Base-by-base conservation (phyloP, 306 rosid species). In the Castanea mollissima region DNA sequence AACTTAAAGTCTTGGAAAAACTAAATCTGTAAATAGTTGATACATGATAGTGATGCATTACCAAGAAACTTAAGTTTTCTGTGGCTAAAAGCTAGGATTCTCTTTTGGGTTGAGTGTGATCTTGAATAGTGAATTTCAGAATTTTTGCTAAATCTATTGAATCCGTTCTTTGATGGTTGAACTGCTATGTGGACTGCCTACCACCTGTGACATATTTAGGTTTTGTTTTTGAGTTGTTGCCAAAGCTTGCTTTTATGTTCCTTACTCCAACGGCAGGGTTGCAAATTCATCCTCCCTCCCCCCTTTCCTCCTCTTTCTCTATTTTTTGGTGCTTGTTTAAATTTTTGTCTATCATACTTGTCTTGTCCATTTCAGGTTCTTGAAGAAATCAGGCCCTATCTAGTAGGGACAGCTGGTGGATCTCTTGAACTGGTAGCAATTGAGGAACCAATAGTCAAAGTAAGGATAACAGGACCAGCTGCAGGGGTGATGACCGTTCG, bases 301-400 rank as follows among this genome's bases (percentile, higher is more conserved):
- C n/a, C 2, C 16, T 18, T 14, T 14, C 23, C 25, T 9, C 16
- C 8, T 5, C 16, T 2, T 2, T 41, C 46, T 41, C 46, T 41
- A 41, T 41, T 15, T 64, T 64, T 15, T 16, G 16, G 21, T 15
- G 70, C 46, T 29, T 31, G 20, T 49, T 12, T 27, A 32, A 59
- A 16, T 64, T 13, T 55, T 54, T 14, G 55, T 13, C 69, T 79
- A 13, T 55, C 6, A 68, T 34, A 65, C 63, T 78, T 0, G 6
- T 21, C 25, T 71, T 27, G 29, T 78, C 13, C 73, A 71, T 55
- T 76, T 67, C 83, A 95, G 99, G 99, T 79, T 65, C 94, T 95
- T 9, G 96, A 95, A 88, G 99, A 95, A 89, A 85, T 95, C 83
- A 93, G 99, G 84, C 99, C 99, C 0, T 95, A 95, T 71, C 86